Percentiles rank a stretch among this genome's conserved stretches.
These are phyloP conservation scores for Rutstroemia sp. DNA, from an alignment of 2,329 filamentous ascomycete species.

Conservation along the genomic window DNA sequence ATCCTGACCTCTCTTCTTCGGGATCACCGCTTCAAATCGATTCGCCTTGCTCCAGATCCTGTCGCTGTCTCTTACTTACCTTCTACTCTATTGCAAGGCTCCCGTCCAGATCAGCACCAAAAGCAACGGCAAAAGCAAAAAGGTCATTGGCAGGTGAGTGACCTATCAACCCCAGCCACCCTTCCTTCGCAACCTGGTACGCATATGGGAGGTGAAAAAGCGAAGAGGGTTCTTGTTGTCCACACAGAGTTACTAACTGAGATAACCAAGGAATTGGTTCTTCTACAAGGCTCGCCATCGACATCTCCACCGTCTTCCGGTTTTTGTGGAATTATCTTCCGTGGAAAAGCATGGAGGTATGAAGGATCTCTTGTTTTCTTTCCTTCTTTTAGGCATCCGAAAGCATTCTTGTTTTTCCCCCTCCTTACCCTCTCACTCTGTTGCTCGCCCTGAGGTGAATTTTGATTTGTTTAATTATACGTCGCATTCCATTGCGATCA, in stretches of 20 bases:
- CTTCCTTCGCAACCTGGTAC: not conserved
- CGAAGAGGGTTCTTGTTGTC: too few relatives aligned
- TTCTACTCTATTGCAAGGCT: too few relatives aligned
- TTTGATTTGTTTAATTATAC: not conserved
- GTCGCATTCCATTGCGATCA: not conserved
- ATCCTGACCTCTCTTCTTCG: too few relatives aligned
- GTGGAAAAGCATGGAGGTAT: constrained; percentile 17
- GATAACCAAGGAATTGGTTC: not conserved
- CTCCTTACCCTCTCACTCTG: not conserved
- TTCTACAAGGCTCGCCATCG: not conserved
- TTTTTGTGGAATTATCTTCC: too few relatives aligned
- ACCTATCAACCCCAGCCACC: not conserved
- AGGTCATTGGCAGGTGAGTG: not conserved
- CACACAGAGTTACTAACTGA: too few relatives aligned
- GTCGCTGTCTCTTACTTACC: too few relatives aligned
- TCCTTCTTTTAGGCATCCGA: not conserved
- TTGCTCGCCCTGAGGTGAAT: not conserved
- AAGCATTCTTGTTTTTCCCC: not conserved
- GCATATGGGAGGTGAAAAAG: too few relatives aligned
- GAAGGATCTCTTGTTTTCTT: not conserved
- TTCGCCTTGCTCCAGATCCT: too few relatives aligned
- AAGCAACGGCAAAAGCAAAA: not conserved
- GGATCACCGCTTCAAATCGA: too few relatives aligned
- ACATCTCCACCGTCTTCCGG: not conserved
- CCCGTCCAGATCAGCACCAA: not conserved